Percentiles rank a stretch among this genome's conserved stretches.
Conservation (phyloP, 768 basidiomycete genomes). For the Boletus vinaceobasis region DNA sequence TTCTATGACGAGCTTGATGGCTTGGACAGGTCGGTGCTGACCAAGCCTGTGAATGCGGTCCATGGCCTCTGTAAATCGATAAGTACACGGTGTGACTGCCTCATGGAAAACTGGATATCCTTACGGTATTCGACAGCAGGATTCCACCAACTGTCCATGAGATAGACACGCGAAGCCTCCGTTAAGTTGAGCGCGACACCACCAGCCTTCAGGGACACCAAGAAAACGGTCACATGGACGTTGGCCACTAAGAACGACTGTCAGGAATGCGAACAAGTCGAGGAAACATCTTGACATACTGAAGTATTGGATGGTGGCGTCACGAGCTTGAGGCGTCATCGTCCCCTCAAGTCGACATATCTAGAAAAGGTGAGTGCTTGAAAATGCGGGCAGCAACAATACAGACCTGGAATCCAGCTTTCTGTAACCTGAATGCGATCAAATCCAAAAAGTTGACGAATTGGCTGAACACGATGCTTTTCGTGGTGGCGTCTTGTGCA, state of each 20-base stretch:
- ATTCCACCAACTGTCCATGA: slow-evolving; percentile 99
- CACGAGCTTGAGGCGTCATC: slow-evolving; percentile 95
- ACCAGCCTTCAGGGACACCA: slow-evolving; percentile 94
- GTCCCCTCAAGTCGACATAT: slow-evolving; percentile 93
- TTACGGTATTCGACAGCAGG: slow-evolving; percentile 89
- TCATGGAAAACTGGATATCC: slow-evolving; percentile 26
- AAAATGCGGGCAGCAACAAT: neutral
- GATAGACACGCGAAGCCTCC: slow-evolving; percentile 88
- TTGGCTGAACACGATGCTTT: slow-evolving; percentile 96
- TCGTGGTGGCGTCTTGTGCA: slow-evolving; percentile 82
- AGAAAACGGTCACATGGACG: slow-evolving; percentile 93
- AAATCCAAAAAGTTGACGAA: slow-evolving; percentile 93
- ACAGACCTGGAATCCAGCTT: slow-evolving; percentile 83
- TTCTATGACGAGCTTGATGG: slow-evolving; percentile 91
- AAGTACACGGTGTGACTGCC: neutral
- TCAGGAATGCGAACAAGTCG: neutral
- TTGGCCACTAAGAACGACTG: slow-evolving; percentile 66
- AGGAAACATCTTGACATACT: slow-evolving; percentile 46
- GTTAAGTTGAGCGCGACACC: slow-evolving; percentile 90
- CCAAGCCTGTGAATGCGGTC: slow-evolving; percentile 95
- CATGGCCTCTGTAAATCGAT: slow-evolving; percentile 72
- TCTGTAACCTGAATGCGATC: slow-evolving; percentile 88
- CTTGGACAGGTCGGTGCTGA: slow-evolving; percentile 90
- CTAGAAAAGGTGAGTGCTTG: slow-evolving; percentile 35
- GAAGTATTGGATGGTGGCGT: slow-evolving; percentile 92